Conservation (phyloP, 2,329 filamentous ascomycete species). For the Penicillium fuscoglaucum region DNA sequence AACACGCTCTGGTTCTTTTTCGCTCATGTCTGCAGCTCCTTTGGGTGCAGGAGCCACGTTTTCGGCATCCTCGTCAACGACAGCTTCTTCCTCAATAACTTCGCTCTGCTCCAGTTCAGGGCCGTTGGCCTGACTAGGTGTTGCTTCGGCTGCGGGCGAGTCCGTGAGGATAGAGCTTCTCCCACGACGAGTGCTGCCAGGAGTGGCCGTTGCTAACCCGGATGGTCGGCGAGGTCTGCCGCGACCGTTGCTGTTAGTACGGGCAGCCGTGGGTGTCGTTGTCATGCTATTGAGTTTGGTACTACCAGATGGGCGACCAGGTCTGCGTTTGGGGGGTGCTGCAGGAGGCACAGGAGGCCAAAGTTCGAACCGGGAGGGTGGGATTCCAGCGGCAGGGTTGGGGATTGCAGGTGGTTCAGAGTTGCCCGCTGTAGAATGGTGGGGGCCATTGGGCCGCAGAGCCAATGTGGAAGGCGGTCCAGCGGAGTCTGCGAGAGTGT, state of each 20-base stretch:
- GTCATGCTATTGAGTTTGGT: constrained; percentile 27
- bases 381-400: constrained; percentile 40
- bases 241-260: constrained; percentile 39
- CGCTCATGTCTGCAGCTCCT: constrained; percentile 9
- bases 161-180: constrained; percentile 38
- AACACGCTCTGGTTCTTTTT: constrained; percentile 2
- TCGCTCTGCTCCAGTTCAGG: constrained; percentile 16
- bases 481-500: constrained; percentile 29
- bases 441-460: constrained; percentile 32
- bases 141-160: constrained; percentile 30
- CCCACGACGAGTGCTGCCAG: constrained; percentile 37
- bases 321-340: constrained; percentile 34
- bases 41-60: constrained; percentile 9
- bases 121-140: constrained; percentile 27
- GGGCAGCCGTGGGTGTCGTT: constrained; percentile 35
- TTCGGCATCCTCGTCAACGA: constrained; percentile 15
- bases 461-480: constrained; percentile 39
- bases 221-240: constrained; percentile 39
- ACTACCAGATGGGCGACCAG: constrained; percentile 41
- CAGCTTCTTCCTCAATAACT: constrained; percentile 14
- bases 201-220: constrained; percentile 32
- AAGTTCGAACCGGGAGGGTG: constrained; percentile 46
- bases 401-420: constrained; percentile 17
- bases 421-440: constrained; percentile 16
- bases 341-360: constrained; percentile 44